These are phyloP conservation scores for Geopyxis carbonaria DNA, from an alignment of 495 filamentous ascomycete genomes.

Conservation along the genomic window DNA sequence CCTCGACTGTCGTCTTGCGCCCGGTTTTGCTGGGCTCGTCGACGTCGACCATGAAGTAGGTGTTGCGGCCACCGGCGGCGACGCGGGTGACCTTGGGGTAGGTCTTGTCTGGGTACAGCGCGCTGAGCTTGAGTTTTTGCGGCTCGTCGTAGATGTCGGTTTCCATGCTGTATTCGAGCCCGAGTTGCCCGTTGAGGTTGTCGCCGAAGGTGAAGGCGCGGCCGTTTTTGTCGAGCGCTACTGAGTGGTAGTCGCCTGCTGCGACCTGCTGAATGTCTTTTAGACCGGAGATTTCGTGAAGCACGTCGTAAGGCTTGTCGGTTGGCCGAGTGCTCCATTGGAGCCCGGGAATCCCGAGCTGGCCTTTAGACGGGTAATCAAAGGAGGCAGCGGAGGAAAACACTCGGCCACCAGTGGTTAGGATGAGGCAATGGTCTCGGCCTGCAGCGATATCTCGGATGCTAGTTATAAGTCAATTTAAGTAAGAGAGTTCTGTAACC, in stretches of 20 bases:
- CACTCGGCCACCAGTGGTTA: slow-evolving; percentile 71
- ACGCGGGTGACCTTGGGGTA: slow-evolving; percentile 49
- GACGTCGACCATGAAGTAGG: slow-evolving; percentile 72
- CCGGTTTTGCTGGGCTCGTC: slow-evolving; percentile 26
- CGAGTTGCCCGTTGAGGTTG: slow-evolving; percentile 74
- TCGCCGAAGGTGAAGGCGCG: slow-evolving; percentile 78
- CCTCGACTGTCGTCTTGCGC: slow-evolving; percentile 47
- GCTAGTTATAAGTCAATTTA: too few relatives aligned
- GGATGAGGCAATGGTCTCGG: slow-evolving; percentile 64
- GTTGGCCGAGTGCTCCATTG: slow-evolving; percentile 60
- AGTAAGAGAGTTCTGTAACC: too few relatives aligned
- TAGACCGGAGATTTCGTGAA: slow-evolving; percentile 54
- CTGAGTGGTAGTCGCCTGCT: slow-evolving; percentile 71
- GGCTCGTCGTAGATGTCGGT: slow-evolving; percentile 50
- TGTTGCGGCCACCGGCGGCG: slow-evolving; percentile 69
- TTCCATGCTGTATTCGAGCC: slow-evolving; percentile 47
- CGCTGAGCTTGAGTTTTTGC: slow-evolving; percentile 44
- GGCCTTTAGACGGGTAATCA: slow-evolving; percentile 62
- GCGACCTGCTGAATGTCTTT: slow-evolving; percentile 56
- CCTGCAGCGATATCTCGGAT: slow-evolving; percentile 57
- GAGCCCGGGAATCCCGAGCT: slow-evolving; percentile 70
- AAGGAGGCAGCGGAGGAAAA: slow-evolving; percentile 69
- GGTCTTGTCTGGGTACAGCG: slow-evolving; percentile 48
- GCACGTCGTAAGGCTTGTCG: slow-evolving; percentile 57
- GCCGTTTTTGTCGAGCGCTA: slow-evolving; percentile 56